These are phyloP conservation scores for Plasmopara viticola DNA, from an alignment of 352 stramenopile species.

Conservation along the genomic window DNA sequence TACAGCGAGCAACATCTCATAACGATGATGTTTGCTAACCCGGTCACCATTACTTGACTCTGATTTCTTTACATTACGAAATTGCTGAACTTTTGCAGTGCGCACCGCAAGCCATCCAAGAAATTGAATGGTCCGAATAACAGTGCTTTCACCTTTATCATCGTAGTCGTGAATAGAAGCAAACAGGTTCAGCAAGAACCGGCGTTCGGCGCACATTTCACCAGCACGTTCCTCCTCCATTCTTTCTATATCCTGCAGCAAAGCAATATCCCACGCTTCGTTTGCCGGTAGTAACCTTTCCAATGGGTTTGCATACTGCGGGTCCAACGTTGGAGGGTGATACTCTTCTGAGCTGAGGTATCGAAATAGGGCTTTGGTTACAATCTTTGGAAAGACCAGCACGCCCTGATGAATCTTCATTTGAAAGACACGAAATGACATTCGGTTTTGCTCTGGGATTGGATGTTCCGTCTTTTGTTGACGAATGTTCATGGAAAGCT, in stretches of 20 bases:
- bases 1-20: constrained; percentile 67
- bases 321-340: constrained; percentile 44
- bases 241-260: constrained; percentile 49
- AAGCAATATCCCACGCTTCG: constrained; percentile 41
- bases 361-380: constrained; percentile 62
- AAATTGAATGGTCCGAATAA: constrained; percentile 81
- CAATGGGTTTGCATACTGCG: constrained; percentile 44
- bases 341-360: constrained; percentile 72
- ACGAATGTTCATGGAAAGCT: constrained; percentile 81
- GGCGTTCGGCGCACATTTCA: constrained; percentile 72
- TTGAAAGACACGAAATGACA: constrained; percentile 83
- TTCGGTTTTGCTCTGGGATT: constrained; percentile 78
- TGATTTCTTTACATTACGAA: constrained; percentile 30
- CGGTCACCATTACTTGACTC: constrained; percentile 14
- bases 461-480: constrained; percentile 76
- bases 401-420: constrained; percentile 80
- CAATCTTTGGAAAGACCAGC: constrained; percentile 57
- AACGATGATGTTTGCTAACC: constrained; percentile 35
- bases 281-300: constrained; percentile 41
- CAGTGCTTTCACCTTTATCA: constrained; percentile 81
- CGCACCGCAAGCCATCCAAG: constrained; percentile 69
- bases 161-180: constrained; percentile 82
- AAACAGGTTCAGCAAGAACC: constrained; percentile 80
- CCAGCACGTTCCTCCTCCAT: constrained; percentile 58
- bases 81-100: constrained; percentile 57